phyloP scores from a whole-genome alignment of 1,139 yeast genomes.

The Yamadazyma triangularis region DNA sequence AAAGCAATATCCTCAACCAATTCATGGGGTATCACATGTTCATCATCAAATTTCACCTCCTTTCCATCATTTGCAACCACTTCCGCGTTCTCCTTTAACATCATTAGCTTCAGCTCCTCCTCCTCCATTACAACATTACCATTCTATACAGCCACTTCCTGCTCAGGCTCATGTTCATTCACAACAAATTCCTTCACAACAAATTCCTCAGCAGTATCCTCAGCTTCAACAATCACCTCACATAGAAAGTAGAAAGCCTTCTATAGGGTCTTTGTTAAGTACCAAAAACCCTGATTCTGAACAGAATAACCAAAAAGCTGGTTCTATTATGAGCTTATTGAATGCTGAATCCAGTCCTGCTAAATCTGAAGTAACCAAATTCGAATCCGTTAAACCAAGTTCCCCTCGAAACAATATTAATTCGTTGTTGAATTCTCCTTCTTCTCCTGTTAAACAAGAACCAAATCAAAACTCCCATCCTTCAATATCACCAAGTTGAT shows the following conservation, averaged over 20 bases:
- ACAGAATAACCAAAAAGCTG: conserved; percentile 17
- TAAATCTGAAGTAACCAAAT: conserved; percentile 2
- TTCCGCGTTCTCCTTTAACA: not conserved
- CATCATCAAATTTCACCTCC: not conserved
- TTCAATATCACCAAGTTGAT: too few species aligned
- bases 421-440: conserved; percentile 26
- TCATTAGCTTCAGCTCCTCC: not conserved
- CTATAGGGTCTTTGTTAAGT: conserved; percentile 9
- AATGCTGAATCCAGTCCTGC: conserved; percentile 30
- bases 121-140: not conserved
- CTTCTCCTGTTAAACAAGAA: conserved; percentile 10
- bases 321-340: conserved; percentile 41
- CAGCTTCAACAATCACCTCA: not conserved
- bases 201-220: too few species aligned
- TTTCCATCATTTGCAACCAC: not conserved
- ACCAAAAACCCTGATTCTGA: not conserved
- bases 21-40: too few species aligned
- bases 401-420: conserved; percentile 16
- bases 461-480: too few species aligned
- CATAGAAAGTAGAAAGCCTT: conserved; percentile 4
- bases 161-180: too few species aligned
- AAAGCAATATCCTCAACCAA: too few species aligned
- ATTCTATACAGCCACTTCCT: not conserved
- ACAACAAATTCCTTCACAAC: too few species aligned
- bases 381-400: conserved; percentile 4